Conservation (phyloP, 148 eudicot genomes). For the Persicaria tinctoria region DNA sequence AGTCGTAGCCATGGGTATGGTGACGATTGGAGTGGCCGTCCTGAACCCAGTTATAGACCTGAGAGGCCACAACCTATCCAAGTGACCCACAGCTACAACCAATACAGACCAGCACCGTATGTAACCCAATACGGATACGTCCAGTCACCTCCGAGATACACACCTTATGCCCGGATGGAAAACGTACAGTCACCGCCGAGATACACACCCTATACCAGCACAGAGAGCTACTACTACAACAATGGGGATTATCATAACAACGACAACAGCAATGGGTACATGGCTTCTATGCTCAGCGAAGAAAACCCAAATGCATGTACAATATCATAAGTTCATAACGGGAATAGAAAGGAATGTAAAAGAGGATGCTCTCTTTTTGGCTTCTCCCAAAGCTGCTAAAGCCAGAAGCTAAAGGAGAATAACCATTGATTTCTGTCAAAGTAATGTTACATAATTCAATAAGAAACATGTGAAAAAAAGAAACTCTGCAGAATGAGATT, state of each 20-base stretch:
- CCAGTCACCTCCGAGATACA: constrained; percentile 19
- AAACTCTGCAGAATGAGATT: constrained; percentile 1
- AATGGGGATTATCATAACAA: constrained; percentile 14
- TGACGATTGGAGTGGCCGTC: constrained; percentile 7
- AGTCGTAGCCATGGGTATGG: not conserved
- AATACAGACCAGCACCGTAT: constrained; percentile 50
- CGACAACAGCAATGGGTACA: constrained; percentile 39
- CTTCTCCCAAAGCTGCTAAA: constrained; percentile 6
- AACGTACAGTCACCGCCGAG: not conserved
- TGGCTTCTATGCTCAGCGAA: constrained; percentile 72
- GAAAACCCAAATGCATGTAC: constrained; percentile 97
- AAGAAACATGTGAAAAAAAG: not conserved
- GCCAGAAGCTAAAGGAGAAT: not conserved
- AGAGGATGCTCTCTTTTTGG: not conserved
- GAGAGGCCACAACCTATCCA: constrained; percentile 23
- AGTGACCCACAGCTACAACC: constrained; percentile 58
- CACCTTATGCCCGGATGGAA: constrained; percentile 1
- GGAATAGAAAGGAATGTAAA: not conserved
- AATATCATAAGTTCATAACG: constrained; percentile 20
- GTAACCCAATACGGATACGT: constrained; percentile 47
- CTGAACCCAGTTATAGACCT: constrained; percentile 17
- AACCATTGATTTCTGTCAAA: constrained; percentile 1
- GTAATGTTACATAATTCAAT: not conserved
- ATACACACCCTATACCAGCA: not conserved
- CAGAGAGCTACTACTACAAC: constrained; percentile 4